Base-by-base conservation (phyloP, 371 early-diverging fungal species). In the Rhizopus delemar region DNA sequence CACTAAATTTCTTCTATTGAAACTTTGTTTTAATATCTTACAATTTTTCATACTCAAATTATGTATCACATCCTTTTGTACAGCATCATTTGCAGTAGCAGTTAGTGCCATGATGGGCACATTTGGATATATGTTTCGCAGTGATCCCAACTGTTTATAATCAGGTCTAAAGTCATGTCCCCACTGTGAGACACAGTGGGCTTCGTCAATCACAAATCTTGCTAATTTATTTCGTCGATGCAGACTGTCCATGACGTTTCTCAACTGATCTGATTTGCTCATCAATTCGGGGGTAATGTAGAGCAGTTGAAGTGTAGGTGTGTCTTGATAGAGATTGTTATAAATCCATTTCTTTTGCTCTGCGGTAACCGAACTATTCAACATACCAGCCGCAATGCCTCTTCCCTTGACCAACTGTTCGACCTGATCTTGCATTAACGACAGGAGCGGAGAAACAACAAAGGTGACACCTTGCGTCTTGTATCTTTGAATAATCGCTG, bases 341-440 rank as follows among this genome's bases (percentile, higher is more conserved):
- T 81, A 92, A 2, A 89, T 86, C 50, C 82, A 81, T 12, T 66
- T 60, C 16, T 86, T 82, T 50, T 86, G 74, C 13, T 69, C 73
- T 0, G 70, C 76, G 3, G 70, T 60, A 35, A 86, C 66, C 5
- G 83, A 68, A n/a, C 96, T 86, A 9, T 85, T 86, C 1, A 99
- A 50, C 16, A 90, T 81, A 7, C 88, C 75, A 0, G 98, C 91
- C 5, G 85, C 78, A 36, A 99, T 86, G 0, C 93, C 93, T 57
- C 86, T 82, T 2, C 80, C 81, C 8, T 74, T 57, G 8, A 94
- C 66, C 7, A 99, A 81, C 41, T 90, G 87, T 41, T 84, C 72
- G 3, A 99, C 92, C 76, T 99, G 99, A 73, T 99, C 99, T 53
- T 97, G 90, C 82, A 99, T 99, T 46, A 99, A 84, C 32, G 98